Evolutionary conservation across 495 filamentous ascomycete genomes (phyloP), one percentile per base, ranked within the genome.

Genomic region (Hypoxylon perforatum): DNA sequence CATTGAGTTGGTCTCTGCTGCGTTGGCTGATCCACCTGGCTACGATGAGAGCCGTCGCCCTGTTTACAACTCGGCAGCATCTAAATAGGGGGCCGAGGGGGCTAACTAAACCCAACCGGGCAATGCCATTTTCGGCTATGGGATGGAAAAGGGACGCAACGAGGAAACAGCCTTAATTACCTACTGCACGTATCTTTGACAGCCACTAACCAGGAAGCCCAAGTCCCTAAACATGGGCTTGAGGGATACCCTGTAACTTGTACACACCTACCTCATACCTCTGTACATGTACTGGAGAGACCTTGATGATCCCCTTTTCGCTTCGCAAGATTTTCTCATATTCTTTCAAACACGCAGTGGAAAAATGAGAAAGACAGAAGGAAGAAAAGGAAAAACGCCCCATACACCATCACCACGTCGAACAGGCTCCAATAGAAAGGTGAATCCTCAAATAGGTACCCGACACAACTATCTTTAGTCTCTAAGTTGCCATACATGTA

Each of bases 1-100:
- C 52, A 61, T 65, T 57, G 61, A 60, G 66, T 65, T 65, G 66
- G 61, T 65, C 30, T 65, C 51, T 65, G 44, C 28, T 69, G 61
- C 42, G 66, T 57, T 69, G 65, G 65, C 65, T 46, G 66, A 46
- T 54, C 66, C 66, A 69, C 66, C 61, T 57, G 38, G 63, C 25
- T 61, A 36, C 55, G 39, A 57, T 58, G 66, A 68, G 49, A 59
- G 22, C 38, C 7, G 46, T 60, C 50, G 55, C 56, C 66, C 41
- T 69, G 66, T 69, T 69, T 69, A 58, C 63, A 63, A 49, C 36
- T 54, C 55, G 21, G 21, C 45, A 47, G 33, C 17, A 47, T 48
- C 28, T 56, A 49, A 59, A 25, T 28, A 59, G 8, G 11, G 8
- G n/a, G n/a, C n/a, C n/a, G n/a, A 14, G 2, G 4, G 14, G 45